phyloP scores from a whole-genome alignment of 2,329 filamentous ascomycete species.

The Aspergillus sp. region DNA sequence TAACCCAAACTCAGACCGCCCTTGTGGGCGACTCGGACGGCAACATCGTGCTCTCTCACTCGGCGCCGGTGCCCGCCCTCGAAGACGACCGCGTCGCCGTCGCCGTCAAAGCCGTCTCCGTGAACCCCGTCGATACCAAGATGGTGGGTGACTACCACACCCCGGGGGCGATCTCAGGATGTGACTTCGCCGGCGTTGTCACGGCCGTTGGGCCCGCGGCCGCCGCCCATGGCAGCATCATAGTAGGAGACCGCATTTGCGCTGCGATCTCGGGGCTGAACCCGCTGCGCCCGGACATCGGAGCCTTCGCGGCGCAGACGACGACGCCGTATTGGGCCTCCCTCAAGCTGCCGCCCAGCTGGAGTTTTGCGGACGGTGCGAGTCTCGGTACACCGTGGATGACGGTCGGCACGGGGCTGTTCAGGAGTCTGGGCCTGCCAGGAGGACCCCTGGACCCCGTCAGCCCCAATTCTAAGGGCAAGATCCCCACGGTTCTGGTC shows the following conservation, averaged over 20 bases:
- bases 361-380: slow-evolving; percentile 31
- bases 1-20: background rate
- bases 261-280: slow-evolving; percentile 35
- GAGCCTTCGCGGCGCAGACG: slow-evolving; percentile 33
- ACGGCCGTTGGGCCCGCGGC: slow-evolving; percentile 7
- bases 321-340: slow-evolving; percentile 24
- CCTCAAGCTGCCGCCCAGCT: slow-evolving; percentile 29
- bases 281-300: slow-evolving; percentile 23
- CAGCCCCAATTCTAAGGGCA: background rate
- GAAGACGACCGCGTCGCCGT: slow-evolving; percentile 2
- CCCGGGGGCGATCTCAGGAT: slow-evolving; percentile 8
- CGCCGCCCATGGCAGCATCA: background rate
- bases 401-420: slow-evolving; percentile 16
- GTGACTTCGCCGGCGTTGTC: slow-evolving; percentile 13
- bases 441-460: background rate
- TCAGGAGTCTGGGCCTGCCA: background rate
- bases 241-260: slow-evolving; percentile 36
- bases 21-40: background rate
- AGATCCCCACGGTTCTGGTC: slow-evolving; percentile 39
- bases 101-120: slow-evolving; percentile 7
- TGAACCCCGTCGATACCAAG: slow-evolving; percentile 14
- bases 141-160: slow-evolving; percentile 8
- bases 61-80: background rate
- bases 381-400: slow-evolving; percentile 29
- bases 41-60: background rate